Base-by-base conservation (phyloP, 202 grass and related monocot species). In the Saccharum hybrid region DNA sequence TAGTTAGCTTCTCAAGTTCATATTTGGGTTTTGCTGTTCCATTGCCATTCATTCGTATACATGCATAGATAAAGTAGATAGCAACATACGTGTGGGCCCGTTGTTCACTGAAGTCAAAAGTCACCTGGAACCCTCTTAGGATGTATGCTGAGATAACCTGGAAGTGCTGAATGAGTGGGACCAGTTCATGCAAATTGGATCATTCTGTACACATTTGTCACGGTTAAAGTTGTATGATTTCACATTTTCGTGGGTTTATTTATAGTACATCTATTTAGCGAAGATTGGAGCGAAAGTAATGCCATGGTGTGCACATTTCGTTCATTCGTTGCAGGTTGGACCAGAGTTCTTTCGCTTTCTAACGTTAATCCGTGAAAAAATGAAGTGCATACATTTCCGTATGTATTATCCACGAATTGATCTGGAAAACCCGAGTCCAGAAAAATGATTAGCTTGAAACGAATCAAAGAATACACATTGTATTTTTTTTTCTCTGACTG, bases 381-480 rank as follows among this genome's bases (percentile, higher is more conserved):
- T 23, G 4, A 22, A 21, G 14, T 26, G 43, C 3, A 41, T 8
- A n/a, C 16, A 56, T 66, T 34, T 49, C 8, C 0, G 8, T 68
- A 21, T 41, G 37, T 33, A 37, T 37, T 18, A 40, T 70, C 5
- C 37, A 14, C 7, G 2, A 71, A 45, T 46, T n/a, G n/a, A 10
- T 31, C 23, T 1, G 7, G 19, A 13, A 10, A n/a, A 63, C 12
- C 15, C 0, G 41, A 68, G 51, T 41, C 31, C 0, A 31, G 65
- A 14, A 28, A 72, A 72, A 64, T 10, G 28, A 60, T 86, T 72
- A 73, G 45, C 28, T 86, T 78, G 51, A 67, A 73, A 78, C 28
- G 85, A 89, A 73, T 61, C 1, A 49, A 78, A 66, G 66, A 86
- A 52, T 78, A 82, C 78, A 89, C 31, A 66, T 66, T 71, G 63